These are phyloP conservation scores for Teunomyces gatunensis DNA, from an alignment of 805 yeast species.

Conservation along the genomic window DNA sequence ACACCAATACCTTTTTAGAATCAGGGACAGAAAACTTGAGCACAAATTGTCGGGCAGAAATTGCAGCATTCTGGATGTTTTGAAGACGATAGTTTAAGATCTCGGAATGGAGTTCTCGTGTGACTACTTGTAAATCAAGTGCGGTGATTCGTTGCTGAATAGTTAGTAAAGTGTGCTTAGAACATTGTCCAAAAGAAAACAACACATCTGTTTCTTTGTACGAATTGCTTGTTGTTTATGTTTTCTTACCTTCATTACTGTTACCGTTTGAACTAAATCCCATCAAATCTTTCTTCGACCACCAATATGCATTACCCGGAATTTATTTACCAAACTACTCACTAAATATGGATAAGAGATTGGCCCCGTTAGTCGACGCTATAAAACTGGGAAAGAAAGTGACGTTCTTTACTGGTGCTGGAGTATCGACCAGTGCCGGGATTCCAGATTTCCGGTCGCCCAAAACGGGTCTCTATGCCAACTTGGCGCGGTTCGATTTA, in stretches of 20 bases:
- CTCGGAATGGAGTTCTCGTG: constrained; percentile 58
- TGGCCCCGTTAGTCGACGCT: constrained; percentile 30
- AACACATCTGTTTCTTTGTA: too few species aligned
- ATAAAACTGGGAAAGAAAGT: constrained; percentile 41
- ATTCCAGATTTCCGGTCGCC: constrained; percentile 96
- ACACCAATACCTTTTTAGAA: constrained; percentile 67
- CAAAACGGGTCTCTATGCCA: constrained; percentile 81
- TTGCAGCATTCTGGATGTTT: constrained; percentile 78
- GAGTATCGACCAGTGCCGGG: constrained; percentile 89
- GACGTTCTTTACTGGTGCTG: constrained; percentile 85
- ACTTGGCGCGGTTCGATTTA: constrained; percentile 65
- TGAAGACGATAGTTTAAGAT: constrained; percentile 69
- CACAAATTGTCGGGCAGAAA: constrained; percentile 68
- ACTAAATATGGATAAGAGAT: constrained; percentile 9
- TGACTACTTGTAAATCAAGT: constrained; percentile 71
- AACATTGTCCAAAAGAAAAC: too few species aligned
- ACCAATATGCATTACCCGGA: not conserved
- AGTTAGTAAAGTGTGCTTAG: constrained; percentile 1
- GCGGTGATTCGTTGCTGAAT: constrained; percentile 80
- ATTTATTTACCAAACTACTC: not conserved
- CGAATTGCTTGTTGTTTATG: too few species aligned
- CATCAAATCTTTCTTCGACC: too few species aligned
- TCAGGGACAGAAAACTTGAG: constrained; percentile 82
- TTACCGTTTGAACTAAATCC: too few species aligned
- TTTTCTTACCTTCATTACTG: not conserved